Evolutionary conservation across 495 filamentous ascomycete species (phyloP).

Genomic region (Parmelia sp.): DNA sequence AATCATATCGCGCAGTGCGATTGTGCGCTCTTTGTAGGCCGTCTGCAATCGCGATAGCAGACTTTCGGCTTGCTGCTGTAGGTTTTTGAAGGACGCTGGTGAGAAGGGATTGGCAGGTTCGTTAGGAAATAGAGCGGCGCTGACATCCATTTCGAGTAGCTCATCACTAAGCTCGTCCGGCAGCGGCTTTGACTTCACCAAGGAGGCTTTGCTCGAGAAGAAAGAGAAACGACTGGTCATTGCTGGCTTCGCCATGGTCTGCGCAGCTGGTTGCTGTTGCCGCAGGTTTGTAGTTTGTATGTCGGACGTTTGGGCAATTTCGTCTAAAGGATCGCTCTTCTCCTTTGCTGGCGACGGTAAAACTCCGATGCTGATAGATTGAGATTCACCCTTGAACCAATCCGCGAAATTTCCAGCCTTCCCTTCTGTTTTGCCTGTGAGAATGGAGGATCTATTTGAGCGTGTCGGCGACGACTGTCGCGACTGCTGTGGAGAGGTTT

Average conservation of each 20-base stretch:
- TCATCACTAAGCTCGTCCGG: constrained; percentile 47
- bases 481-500: neutral
- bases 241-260: constrained; percentile 11
- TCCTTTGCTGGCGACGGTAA: constrained; percentile 29
- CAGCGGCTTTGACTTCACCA: constrained; percentile 22
- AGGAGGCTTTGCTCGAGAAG: constrained; percentile 18
- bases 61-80: constrained; percentile 42
- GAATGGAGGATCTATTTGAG: constrained; percentile 3
- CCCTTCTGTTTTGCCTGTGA: neutral
- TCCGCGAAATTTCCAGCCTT: constrained; percentile 35
- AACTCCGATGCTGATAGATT: constrained; percentile 41
- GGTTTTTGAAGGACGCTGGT: constrained; percentile 20
- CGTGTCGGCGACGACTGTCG: constrained; percentile 8
- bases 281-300: constrained; percentile 22
- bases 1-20: constrained; percentile 51
- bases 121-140: constrained; percentile 17
- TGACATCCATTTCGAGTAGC: constrained; percentile 38
- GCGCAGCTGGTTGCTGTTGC: constrained; percentile 7
- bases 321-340: constrained; percentile 19
- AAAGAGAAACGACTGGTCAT: constrained; percentile 24
- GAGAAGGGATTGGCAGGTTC: constrained; percentile 16
- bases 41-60: constrained; percentile 50
- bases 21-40: constrained; percentile 60
- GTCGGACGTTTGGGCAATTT: constrained; percentile 20
- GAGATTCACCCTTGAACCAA: constrained; percentile 50